Evolutionary conservation across 2,329 filamentous ascomycete species (phyloP), one percentile per base, ranked within the genome.

Genomic region (Fusarium torreyae): DNA sequence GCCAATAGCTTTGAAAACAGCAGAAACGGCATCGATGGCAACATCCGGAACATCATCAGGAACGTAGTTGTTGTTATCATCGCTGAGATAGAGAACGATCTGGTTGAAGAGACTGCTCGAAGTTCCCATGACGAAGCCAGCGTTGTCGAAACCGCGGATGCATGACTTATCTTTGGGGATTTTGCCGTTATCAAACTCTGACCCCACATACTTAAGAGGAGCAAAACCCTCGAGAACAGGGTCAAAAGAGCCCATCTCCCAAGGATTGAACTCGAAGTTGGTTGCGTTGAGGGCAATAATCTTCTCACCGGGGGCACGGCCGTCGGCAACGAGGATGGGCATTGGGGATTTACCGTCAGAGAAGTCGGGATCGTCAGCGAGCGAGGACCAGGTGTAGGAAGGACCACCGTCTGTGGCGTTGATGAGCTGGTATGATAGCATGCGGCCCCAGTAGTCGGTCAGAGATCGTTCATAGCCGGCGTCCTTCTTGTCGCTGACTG

Each of bases 401-500:
- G 91, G 88, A 1, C 93, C 94, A 39, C 94, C 94, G 64, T 92
- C 81, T 2, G 85, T 86, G 7, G 88, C 91, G 76, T 95, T 92
- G 76, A 97, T 87, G 48, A 97, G 86, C 81, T 97, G 94, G 80
- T 92, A 97, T 2, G 91, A 91, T n/a, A 97, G 85, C 46, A 92
- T 92, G 60, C 94, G 91, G 28, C 92, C 93, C 91, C 94, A 97
- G 78, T 94, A 94, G 81, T 98, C 94, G 0, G 94, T 97, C 59
- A 97, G 85, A 10, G 92, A 92, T 5, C 87, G 88, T 36, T 83
- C 76, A 67, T 79, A 84, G 20, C 81, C 82, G 10, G 80, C 80
- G 24, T 79, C 74, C n/a, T 76, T 73, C 76, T 84, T 84, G 60
- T 68, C 70, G 2, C 69, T 62, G 11, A 83, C 78, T 26, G 78